A percentile compares a stretch with the other conserved stretches of the same genome.
Evolutionary conservation across 192 early-diverging fungal species (phyloP).

Genomic region (Backusella westeae): DNA sequence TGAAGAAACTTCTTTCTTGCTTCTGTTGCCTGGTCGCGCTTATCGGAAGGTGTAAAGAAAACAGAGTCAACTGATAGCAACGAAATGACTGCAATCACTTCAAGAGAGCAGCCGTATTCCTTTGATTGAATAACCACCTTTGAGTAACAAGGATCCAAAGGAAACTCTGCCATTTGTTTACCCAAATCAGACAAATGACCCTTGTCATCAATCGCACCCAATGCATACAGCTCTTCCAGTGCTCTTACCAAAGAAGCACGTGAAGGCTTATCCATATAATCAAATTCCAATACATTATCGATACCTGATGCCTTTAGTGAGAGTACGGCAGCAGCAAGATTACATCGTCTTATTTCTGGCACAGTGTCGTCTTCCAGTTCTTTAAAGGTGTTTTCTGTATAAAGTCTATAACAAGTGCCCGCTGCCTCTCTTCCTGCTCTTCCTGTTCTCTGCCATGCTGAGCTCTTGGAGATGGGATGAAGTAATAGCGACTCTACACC

Average conservation of each 20-base stretch:
- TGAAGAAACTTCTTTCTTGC: constrained; percentile 81
- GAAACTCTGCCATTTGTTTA: constrained; percentile 85
- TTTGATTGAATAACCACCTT: constrained; percentile 89
- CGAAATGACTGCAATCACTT: constrained; percentile 87
- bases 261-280: constrained; percentile 93
- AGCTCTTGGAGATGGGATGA: constrained; percentile 87
- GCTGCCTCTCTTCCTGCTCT: constrained; percentile 96
- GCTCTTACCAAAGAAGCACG: constrained; percentile 74
- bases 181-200: constrained; percentile 79
- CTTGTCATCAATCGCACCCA: constrained; percentile 82
- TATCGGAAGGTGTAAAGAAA: constrained; percentile 86
- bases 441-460: constrained; percentile 87
- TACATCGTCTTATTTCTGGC: constrained; percentile 95
- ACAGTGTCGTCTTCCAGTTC: constrained; percentile 74
- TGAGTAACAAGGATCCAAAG: constrained; percentile 85
- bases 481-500: constrained; percentile 87
- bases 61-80: constrained; percentile 90
- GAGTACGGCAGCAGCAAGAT: constrained; percentile 81
- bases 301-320: constrained; percentile 92
- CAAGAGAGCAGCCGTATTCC: constrained; percentile 74
- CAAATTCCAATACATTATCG: constrained; percentile 84
- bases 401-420: constrained; percentile 90
- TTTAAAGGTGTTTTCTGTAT: constrained; percentile 80
- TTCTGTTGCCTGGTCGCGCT: constrained; percentile 80
- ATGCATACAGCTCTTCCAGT: constrained; percentile 84